Base-by-base conservation (phyloP, 345 rosid species). In the Bruguiera sexangula region DNA sequence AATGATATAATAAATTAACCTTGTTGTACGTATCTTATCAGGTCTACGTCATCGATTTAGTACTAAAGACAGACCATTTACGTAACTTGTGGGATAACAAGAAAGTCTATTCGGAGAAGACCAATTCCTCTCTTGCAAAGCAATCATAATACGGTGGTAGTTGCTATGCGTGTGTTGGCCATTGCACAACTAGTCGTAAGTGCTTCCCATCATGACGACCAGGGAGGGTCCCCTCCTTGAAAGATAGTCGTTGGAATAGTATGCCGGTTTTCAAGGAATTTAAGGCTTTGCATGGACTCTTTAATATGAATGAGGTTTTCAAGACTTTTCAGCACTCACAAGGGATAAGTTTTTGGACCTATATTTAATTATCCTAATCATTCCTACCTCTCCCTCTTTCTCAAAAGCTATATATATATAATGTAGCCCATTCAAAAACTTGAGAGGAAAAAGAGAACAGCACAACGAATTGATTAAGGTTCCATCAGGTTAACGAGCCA, bases 201-300 rank as follows among this genome's bases (percentile, higher is more conserved):
- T 84, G 88, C 73, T 79, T 73, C 87, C 81, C 78, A 76, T 71
- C 54, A 66, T 32, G 80, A 81, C 69, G 88, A 85, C 87, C 80
- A 68, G 6, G 62, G 73, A 57, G 80, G 78, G 50, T 0, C 26
- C 82, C 78, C 76, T 74, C 77, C 69, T 68, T 74, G 43, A 82
- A 82, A 78, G 66, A 66, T 71, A 66, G 53, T 53, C 39, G 75
- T 76, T 73, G 83, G 84, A 83, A 66, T 75, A 57, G 67, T 59
- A 76, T 65, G 26, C 66, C 74, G 72, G 67, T 50, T 20, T 29
- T 60, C 75, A 32, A 27, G 55, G 46, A 80, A 73, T 74, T 85
- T 77, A 76, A 78, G 74, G 39, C 60, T 57, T 70, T 72, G 58
- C 74, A 64, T 70, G 76, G 75, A 43, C 69, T 81, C 63, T 69